Base-by-base conservation (phyloP, 495 filamentous ascomycete genomes). In the Daldinia concentrica region DNA sequence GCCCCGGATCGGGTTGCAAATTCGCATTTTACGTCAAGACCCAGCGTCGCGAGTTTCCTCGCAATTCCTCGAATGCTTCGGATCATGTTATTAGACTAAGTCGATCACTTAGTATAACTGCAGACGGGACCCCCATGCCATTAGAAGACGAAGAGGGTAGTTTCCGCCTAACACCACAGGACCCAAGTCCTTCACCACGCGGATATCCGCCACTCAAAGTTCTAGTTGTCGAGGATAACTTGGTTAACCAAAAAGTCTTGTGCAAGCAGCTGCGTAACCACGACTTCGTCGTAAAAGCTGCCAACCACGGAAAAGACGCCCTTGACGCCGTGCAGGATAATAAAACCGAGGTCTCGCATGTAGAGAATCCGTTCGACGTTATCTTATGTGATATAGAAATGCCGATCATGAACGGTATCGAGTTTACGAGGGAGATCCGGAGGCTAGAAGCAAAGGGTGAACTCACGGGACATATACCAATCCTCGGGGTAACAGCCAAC, bases 361-460 rank as follows among this genome's bases (percentile, higher is more conserved):
- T 78, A 5, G 73, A 29, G 9, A 62, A 27, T 29, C 66, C 76
- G 0, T 77, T 92, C 9, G 86, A 73, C 22, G 85, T 91, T 26
- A 85, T 94, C 19, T 80, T 94, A 3, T 93, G 93, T 90, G 92
- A 95, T 72, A 89, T 93, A 57, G 92, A 94, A 73, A 95, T 95
- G 92, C 92, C 92, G 0, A 80, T 94, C 14, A 93, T 93, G 88
- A 89, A 94, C 75, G 92, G 92, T 9, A 85, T 90, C 26, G 87
- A 87, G 19, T 91, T 91, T 63, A 89, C 91, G 17, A 79, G 81
- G 36, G 82, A 83, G 51, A 92, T 96, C 60, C 85, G 92, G 4
- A 82, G 87, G 70, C 79, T 90, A 58, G 89, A 92, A 67, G 63
- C 68, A 29, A 59, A 77, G 66, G 87, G 85, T 1, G 79, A 79